Base-by-base conservation (phyloP, 2,329 filamentous ascomycete genomes). In the Colletotrichum musicola region DNA sequence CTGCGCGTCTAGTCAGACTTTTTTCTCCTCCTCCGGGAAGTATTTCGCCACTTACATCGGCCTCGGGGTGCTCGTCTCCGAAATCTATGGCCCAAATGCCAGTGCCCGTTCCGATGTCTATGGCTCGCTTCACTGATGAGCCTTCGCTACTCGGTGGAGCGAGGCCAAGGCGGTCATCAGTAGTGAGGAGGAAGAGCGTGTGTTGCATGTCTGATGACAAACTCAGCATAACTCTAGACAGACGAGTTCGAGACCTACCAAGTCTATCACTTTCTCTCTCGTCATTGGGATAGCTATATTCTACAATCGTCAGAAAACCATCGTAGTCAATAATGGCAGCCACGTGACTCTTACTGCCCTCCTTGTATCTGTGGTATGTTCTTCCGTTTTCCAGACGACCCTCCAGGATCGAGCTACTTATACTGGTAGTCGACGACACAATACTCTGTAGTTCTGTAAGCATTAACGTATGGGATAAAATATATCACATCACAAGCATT, bases 91-190 rank as follows among this genome's bases (percentile, higher is more conserved):
- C 78, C 80, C 81, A 83, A 9, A 78, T 71, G 13, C 82, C 83
- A 7, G 84, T 85, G 0, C 84, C 83, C 1, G 82, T 85, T 14
- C 84, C 84, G 30, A 84, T 72, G 72, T 86, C 84, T 1, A 86
- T 75, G 5, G 81, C 75, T 3, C 74, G 76, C 5, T 69, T 51
- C 12, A 76, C 54, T 1, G 65, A 71, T 4, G 55, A 73, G 10
- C 73, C 64, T 6, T 67, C 60, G 10, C 62, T 72, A 4, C 69
- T 61, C 66, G 72, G 0, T 0, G 80, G 79, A 3, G 72, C 72
- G 0, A 75, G 54, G 16, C 71, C 76, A 0, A 81, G 71, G 38
- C 76, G 75, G 4, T 74, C 73, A 0, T 75, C 72, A 12, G 77
- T 71, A 0, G 77, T 80, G 2, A 81, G 69, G 0, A 71, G 57